These are phyloP conservation scores for Phytophthora hibernalis DNA, from an alignment of 352 stramenopile species.

Conservation along the genomic window DNA sequence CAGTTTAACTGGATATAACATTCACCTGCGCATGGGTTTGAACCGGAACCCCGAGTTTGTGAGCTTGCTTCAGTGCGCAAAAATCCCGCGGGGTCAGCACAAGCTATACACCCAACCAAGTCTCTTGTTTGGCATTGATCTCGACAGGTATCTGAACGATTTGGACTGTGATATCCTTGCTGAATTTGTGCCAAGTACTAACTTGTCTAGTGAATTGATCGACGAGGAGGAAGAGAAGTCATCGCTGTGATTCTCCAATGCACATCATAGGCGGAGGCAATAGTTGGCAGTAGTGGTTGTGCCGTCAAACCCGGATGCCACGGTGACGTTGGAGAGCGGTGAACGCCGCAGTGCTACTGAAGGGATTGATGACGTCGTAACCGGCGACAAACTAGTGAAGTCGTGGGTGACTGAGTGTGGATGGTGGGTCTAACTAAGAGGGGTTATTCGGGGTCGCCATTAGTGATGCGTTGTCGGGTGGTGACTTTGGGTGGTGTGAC, in stretches of 20 bases:
- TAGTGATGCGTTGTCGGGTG: background rate
- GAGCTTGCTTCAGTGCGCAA: background rate
- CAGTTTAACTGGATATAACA: conserved; percentile 9
- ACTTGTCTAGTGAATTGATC: background rate
- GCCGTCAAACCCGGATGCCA: background rate
- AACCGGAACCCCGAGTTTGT: conserved; percentile 8
- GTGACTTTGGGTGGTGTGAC: too few species aligned
- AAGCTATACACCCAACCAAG: background rate
- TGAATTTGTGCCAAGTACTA: background rate
- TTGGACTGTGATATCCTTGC: background rate
- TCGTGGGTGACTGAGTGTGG: background rate
- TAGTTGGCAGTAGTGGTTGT: background rate
- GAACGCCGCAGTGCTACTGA: background rate
- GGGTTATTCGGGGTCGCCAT: background rate
- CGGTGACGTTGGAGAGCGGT: background rate
- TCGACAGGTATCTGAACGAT: background rate
- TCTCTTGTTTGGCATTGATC: background rate
- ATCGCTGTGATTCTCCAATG: too few species aligned
- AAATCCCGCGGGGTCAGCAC: background rate
- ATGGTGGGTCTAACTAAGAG: background rate
- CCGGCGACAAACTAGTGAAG: background rate
- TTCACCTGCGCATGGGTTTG: background rate
- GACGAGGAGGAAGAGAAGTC: too few species aligned
- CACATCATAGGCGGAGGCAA: too few species aligned
- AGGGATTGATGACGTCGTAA: background rate